Evolutionary conservation across 805 yeast species (phyloP), one percentile per base, ranked within the genome.

Genomic region (Tetrapisispora taiwanensis): DNA sequence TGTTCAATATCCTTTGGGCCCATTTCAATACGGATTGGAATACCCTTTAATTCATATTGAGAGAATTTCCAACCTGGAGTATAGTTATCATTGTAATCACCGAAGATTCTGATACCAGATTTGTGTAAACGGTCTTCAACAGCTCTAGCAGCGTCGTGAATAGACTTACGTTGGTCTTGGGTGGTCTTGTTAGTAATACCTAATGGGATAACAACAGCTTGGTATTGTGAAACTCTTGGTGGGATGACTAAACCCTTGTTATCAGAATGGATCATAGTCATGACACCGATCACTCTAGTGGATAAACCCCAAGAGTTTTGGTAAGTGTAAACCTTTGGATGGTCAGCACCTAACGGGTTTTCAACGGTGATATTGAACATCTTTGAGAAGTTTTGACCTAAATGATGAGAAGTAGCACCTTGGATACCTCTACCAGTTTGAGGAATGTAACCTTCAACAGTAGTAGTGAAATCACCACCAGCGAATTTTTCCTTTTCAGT

Each of bases 261-360:
- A 69, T 92, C 99, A 31, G 97, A 88, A 67, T 92, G 99, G 47
- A 88, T 78, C 99, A 92, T 92, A 48, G 87, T 88, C 97, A 92
- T 92, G 55, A 94, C 99, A 75, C 99, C 99, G 64, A 92, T 89
- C 52, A 84, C 92, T 71, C 99, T 86, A 47, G 99, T 92, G 40
- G 97, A 89, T 56, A 92, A 72, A 70, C 99, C 99, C 99, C 99
- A 92, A 12, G 97, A 89, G 74, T 94, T 92, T 73, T 92, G 99
- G 78, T 81, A 87, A 30, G 92, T 96, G 56, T 72, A 78, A 41
- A 89, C 71, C 71, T 87, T 84, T 60, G 92, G 94, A 63, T 83
- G 79, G 48, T 85, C 94, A 18, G 82, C 61, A 42, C 95, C 95
- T 48, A 83, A 84, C 54, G 99, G 99, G 67, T 87, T 85, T 71